Conservation (phyloP, 2,329 filamentous ascomycete genomes). For the Penicillium sp. region DNA sequence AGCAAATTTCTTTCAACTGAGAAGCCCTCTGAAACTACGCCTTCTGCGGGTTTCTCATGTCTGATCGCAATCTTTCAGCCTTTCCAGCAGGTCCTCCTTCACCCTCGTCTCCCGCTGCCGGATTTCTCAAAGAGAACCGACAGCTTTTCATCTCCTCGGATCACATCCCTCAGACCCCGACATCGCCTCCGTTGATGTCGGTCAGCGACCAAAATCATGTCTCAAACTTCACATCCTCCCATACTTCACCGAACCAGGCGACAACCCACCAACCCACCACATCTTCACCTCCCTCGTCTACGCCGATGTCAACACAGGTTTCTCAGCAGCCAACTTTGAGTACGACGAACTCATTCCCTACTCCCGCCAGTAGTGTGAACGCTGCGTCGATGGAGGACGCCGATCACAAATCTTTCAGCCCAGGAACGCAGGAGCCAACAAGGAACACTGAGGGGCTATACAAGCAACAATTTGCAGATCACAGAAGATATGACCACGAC, state of each 20-base stretch:
- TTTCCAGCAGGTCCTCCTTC: slow-evolving; percentile 42
- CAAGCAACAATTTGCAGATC: slow-evolving; percentile 24
- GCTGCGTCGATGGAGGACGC: slow-evolving; percentile 34
- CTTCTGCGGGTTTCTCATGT: slow-evolving; percentile 34
- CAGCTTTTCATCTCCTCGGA: slow-evolving; percentile 30
- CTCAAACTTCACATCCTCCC: slow-evolving; percentile 44
- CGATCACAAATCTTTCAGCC: slow-evolving; percentile 35
- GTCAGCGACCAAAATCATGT: slow-evolving; percentile 50
- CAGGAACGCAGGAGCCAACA: slow-evolving; percentile 21
- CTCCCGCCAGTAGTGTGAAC: slow-evolving; percentile 46
- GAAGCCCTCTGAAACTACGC: slow-evolving; percentile 7
- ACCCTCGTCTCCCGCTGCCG: slow-evolving; percentile 43
- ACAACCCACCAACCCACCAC: slow-evolving; percentile 40
- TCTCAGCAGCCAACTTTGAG: slow-evolving; percentile 43
- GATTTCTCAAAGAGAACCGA: slow-evolving; percentile 37
- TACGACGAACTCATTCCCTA: slow-evolving; percentile 44
- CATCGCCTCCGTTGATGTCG: slow-evolving; percentile 51
- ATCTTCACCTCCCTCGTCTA: slow-evolving; percentile 42
- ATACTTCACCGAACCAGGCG: slow-evolving; percentile 46
- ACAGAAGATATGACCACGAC: slow-evolving; percentile 38
- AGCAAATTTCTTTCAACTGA: slow-evolving; percentile 15
- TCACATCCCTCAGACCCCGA: slow-evolving; percentile 39
- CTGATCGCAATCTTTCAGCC: slow-evolving; percentile 35
- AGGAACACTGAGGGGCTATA: slow-evolving; percentile 16
- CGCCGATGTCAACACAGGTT: slow-evolving; percentile 43